Evolutionary conservation across 441 rosid genomes (phyloP).

Genomic region (Jatropha podagrica): DNA sequence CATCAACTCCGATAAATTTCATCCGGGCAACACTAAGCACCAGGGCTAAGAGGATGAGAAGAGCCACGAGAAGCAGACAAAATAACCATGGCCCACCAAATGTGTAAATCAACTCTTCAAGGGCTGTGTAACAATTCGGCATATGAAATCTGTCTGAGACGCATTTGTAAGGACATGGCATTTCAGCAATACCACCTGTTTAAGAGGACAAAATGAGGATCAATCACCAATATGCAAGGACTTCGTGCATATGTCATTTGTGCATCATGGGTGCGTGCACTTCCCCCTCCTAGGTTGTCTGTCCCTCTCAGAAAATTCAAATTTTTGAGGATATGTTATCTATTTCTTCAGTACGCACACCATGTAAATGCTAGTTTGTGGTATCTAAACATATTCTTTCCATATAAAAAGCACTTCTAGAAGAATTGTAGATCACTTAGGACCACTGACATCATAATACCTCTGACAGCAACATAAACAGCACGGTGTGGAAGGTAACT

Average conservation of each 20-base stretch:
- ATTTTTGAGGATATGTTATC: neutral
- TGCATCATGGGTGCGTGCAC: neutral
- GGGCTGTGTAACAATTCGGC: slow-evolving; percentile 98
- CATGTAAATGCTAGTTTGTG: neutral
- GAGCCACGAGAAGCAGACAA: slow-evolving; percentile 84
- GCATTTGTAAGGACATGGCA: slow-evolving; percentile 93
- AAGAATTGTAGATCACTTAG: neutral
- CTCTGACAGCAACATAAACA: slow-evolving; percentile 75
- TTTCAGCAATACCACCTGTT: slow-evolving; percentile 89
- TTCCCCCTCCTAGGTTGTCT: neutral
- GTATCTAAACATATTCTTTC: neutral
- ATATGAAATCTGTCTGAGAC: slow-evolving; percentile 94
- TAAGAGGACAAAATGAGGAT: slow-evolving; percentile 11
- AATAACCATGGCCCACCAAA: slow-evolving; percentile 99
- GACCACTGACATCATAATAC: slow-evolving; percentile 39
- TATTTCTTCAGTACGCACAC: neutral
- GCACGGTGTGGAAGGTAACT: slow-evolving; percentile 90
- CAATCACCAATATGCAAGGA: neutral
- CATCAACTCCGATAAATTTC: slow-evolving; percentile 98
- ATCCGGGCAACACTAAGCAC: slow-evolving; percentile 98
- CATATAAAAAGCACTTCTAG: neutral
- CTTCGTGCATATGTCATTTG: neutral
- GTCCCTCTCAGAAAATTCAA: neutral
- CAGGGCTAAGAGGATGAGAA: slow-evolving; percentile 86
- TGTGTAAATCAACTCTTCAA: slow-evolving; percentile 95